phyloP scores from a whole-genome alignment of 495 filamentous ascomycete species.

The Penicillium bovifimosum region DNA sequence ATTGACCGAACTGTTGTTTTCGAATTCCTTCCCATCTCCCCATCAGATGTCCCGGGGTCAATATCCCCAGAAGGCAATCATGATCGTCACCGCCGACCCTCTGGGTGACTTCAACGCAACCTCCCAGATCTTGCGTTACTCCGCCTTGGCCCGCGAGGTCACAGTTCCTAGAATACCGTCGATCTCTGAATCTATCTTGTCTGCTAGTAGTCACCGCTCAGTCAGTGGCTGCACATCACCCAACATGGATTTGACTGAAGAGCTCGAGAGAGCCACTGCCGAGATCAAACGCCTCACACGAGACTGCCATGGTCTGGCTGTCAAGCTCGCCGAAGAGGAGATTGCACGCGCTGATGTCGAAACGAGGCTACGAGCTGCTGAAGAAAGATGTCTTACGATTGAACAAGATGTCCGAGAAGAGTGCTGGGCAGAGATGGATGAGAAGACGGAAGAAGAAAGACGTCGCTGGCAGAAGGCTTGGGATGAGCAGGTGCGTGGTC shows the following conservation, averaged over 20 bases:
- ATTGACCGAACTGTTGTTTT: slow-evolving; percentile 91
- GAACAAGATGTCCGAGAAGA: slow-evolving; percentile 90
- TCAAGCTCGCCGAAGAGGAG: slow-evolving; percentile 58
- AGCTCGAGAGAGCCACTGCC: slow-evolving; percentile 67
- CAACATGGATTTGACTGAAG: slow-evolving; percentile 50
- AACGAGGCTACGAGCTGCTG: slow-evolving; percentile 51
- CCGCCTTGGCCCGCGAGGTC: slow-evolving; percentile 86
- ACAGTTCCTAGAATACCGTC: slow-evolving; percentile 86
- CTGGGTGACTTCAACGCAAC: slow-evolving; percentile 94
- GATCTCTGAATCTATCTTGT: slow-evolving; percentile 57
- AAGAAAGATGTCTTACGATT: slow-evolving; percentile 63
- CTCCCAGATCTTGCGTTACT: slow-evolving; percentile 92
- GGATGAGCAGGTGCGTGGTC: slow-evolving; percentile 61
- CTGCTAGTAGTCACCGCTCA: slow-evolving; percentile 30
- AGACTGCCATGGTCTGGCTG: slow-evolving; percentile 60
- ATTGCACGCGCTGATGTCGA: slow-evolving; percentile 49
- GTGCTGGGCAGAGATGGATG: slow-evolving; percentile 80
- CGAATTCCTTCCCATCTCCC: slow-evolving; percentile 80
- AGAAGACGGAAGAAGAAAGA: slow-evolving; percentile 64
- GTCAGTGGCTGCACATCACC: slow-evolving; percentile 47
- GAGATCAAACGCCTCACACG: slow-evolving; percentile 70
- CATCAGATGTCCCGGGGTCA: slow-evolving; percentile 49
- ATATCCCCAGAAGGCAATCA: slow-evolving; percentile 80
- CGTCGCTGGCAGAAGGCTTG: slow-evolving; percentile 68
- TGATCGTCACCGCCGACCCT: slow-evolving; percentile 96